Base-by-base conservation (phyloP, 2,329 filamentous ascomycete species). In the Uncinocarpus reesii region DNA sequence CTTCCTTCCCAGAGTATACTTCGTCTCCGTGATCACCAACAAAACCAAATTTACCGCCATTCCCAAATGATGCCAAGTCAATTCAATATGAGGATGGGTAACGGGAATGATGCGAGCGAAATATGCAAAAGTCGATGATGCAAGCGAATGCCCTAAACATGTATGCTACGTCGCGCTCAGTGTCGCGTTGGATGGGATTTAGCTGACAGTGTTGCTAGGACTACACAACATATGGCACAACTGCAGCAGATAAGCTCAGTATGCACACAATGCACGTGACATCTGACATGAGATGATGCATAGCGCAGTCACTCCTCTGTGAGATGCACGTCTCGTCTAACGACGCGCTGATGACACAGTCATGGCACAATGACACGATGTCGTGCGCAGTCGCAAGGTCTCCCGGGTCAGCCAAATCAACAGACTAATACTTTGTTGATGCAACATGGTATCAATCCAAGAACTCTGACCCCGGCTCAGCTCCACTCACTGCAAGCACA, bases 1-100 rank as follows among this genome's bases (percentile, higher is more conserved):
- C 15, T 24, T 52, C 47, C 49, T 76, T 6, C 35, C 11, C 20
- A 80, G 68, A 78, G 85, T 67, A 55, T 68, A 42, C 78, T 80
- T 53, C 81, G 84, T 51, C 63, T 86, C 62, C 80, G 83, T 60
- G 86, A 92, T 64, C 82, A 81, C 55, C 76, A 83, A 49, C 83
- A 89, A 60, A 84, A 86, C 60, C 80, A 86, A 50, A 74, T 94
- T 65, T 73, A 92, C 56, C 83, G 85, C 56, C 76, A 79, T 55
- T 80, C 86, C 67, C 80, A 83, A 53, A 72, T 80, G 65, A 68
- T 71, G 59, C 67, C 71, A 26, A 69, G 68, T 15, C 75, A 77
- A 51, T 69, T 64, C 71, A 78, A 59, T 73, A 83, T 88, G 73
- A 79, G 79, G 52, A 79, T 80, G 71, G 57, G 62, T 42, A 63